Evolutionary conservation across 2,329 filamentous ascomycete species (phyloP).

Genomic region (Penicillium sp.): DNA sequence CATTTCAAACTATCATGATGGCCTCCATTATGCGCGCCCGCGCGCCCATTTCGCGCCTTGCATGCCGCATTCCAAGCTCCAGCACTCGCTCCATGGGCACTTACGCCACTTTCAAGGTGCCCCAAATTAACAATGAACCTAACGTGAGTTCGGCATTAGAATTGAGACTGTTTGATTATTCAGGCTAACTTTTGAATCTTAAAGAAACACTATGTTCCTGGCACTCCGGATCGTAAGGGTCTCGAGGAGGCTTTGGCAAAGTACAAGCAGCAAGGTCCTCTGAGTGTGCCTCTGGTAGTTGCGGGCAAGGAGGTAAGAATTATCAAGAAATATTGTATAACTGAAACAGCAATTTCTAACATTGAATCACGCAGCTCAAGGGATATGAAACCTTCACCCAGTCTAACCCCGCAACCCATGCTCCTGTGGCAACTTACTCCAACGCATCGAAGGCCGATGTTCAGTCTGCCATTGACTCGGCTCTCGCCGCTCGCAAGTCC

Average conservation of each 20-base stretch:
- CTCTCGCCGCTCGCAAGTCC: constrained; percentile 70
- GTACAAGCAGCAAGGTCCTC: constrained; percentile 58
- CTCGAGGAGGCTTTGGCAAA: constrained; percentile 64
- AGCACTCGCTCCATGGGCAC: constrained; percentile 40
- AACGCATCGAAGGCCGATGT: constrained; percentile 71
- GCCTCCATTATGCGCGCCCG: constrained; percentile 24
- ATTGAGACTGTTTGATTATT: background rate
- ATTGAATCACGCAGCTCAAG: constrained; percentile 22
- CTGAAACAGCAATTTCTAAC: background rate
- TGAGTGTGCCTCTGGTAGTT: constrained; percentile 75
- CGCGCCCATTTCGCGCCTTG: constrained; percentile 19
- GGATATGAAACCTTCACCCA: constrained; percentile 47
- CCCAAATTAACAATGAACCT: constrained; percentile 82
- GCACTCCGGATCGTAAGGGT: constrained; percentile 66
- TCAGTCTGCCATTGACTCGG: constrained; percentile 68
- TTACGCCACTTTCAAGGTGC: constrained; percentile 77
- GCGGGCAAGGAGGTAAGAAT: constrained; percentile 65
- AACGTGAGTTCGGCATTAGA: constrained; percentile 56
- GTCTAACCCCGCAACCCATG: constrained; percentile 73
- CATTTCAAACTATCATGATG: constrained; percentile 17
- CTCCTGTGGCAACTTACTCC: constrained; percentile 72
- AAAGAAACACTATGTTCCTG: constrained; percentile 88
- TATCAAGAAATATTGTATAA: no score
- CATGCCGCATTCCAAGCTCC: constrained; percentile 17
- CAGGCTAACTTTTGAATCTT: constrained; percentile 1